Conservation (phyloP, 2,329 filamentous ascomycete species). For the Cladosporium cucumerinum region DNA sequence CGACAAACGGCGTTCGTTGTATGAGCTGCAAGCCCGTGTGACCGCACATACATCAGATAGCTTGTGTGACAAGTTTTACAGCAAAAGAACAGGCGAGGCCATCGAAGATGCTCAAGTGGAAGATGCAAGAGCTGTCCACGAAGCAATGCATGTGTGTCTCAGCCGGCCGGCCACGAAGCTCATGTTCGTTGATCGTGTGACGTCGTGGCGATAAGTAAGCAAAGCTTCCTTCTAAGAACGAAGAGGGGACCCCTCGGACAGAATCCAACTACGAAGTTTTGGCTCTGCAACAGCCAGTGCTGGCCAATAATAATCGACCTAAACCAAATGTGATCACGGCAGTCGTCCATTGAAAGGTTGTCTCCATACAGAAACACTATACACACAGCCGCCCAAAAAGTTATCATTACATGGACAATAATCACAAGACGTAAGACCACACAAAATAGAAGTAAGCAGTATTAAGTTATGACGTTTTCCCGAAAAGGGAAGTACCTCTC, state of each 20-base stretch:
- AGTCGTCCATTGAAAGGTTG: background rate
- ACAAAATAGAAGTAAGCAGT: background rate
- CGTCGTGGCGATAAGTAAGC: background rate
- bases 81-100: too few relatives aligned
- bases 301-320: background rate
- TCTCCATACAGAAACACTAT: too few relatives aligned
- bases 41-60: background rate
- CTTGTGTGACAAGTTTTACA: too few relatives aligned
- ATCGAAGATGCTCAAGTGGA: background rate
- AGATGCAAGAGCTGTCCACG: background rate
- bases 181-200: background rate
- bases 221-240: too few relatives aligned
- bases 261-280: background rate
- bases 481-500: background rate
- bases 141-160: background rate
- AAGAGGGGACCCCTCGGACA: too few relatives aligned
- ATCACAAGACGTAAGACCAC: background rate
- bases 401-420: too few relatives aligned
- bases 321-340: background rate
- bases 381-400: too few relatives aligned
- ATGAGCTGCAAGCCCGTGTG: background rate
- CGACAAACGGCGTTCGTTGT: background rate
- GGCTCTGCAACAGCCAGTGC: background rate
- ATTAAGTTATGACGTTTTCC: background rate
- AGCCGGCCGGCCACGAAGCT: background rate